A percentile compares a stretch with the other conserved stretches of the same genome.
These are phyloP conservation scores for Thinopyrum elongatum DNA, from an alignment of 176 grass and related monocot genomes.

Conservation along the genomic window DNA sequence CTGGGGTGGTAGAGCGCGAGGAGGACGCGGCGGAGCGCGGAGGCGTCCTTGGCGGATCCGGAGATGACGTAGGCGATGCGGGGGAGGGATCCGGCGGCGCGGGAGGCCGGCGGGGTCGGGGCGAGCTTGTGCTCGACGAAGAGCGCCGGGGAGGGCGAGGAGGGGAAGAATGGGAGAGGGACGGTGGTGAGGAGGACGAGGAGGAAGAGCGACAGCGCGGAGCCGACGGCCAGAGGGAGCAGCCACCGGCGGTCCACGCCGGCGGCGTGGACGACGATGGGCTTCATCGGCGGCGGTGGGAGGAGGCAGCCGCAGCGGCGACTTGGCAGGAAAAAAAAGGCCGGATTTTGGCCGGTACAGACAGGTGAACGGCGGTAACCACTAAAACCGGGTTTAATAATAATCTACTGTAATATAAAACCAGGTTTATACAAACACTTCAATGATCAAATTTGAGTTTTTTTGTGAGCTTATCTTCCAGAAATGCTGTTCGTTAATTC, in stretches of 20 bases:
- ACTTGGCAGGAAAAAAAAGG: background rate
- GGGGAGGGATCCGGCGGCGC: background rate
- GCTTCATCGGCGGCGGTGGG: conserved; percentile 38
- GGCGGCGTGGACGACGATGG: conserved; percentile 3
- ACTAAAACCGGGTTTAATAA: background rate
- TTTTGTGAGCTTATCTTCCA: background rate
- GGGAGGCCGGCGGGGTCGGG: conserved; percentile 2
- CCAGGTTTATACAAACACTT: background rate
- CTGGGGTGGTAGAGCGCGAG: conserved; percentile 63
- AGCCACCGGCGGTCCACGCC: conserved; percentile 56
- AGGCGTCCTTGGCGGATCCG: conserved; percentile 43
- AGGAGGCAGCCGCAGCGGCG: background rate
- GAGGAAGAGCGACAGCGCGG: conserved; percentile 38
- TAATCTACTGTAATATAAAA: too few relatives aligned
- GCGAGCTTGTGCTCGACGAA: conserved; percentile 69
- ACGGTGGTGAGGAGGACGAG: conserved; percentile 36
- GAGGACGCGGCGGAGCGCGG: conserved; percentile 46
- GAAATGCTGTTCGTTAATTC: too few relatives aligned
- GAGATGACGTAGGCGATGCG: conserved; percentile 63
- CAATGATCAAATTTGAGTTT: background rate
- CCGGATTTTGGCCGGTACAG: background rate
- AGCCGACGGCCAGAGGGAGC: conserved; percentile 39
- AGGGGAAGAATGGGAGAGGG: conserved; percentile 18
- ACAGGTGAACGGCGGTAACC: background rate
- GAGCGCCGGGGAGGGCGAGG: conserved; percentile 25